A percentile compares a stretch with the other conserved stretches of the same genome.
phyloP scores from a whole-genome alignment of 1,284 basidiomycete species.

The Trametes sp. region DNA sequence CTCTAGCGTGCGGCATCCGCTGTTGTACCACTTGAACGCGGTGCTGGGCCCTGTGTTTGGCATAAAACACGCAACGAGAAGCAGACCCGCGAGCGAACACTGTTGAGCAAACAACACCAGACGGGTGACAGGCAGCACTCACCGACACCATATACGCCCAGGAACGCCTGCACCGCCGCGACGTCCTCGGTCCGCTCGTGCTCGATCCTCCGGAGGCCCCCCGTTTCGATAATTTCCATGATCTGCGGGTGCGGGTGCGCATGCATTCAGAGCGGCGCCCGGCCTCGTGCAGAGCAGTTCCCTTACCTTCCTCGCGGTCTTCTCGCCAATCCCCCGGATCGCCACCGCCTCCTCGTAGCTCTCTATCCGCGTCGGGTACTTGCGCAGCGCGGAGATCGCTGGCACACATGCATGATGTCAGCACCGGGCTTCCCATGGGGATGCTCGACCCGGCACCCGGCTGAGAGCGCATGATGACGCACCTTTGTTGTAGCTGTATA shows the following conservation, averaged over 20 bases:
- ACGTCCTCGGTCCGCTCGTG: constrained; percentile 71
- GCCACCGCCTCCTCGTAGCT: constrained; percentile 67
- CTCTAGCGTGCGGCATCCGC: constrained; percentile 81
- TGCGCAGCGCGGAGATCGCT: constrained; percentile 43
- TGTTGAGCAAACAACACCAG: background rate
- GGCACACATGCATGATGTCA: too few species aligned
- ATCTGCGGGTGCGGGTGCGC: constrained; percentile 70
- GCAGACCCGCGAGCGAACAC: background rate
- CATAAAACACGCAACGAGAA: background rate
- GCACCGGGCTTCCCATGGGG: too few species aligned
- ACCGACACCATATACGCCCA: constrained; percentile 89
- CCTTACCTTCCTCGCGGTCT: constrained; percentile 76
- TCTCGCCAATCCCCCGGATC: constrained; percentile 74
- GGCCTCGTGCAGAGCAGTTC: background rate
- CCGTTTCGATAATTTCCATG: constrained; percentile 79
- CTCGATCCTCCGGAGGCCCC: constrained; percentile 64
- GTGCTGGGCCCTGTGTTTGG: constrained; percentile 57
- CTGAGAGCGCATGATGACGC: constrained; percentile 8
- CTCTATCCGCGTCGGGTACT: constrained; percentile 66
- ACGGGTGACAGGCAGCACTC: constrained; percentile 34
- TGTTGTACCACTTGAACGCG: constrained; percentile 76
- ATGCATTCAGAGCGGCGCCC: background rate
- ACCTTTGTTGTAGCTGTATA: constrained; percentile 70
- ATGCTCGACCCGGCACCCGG: too few species aligned
- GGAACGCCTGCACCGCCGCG: constrained; percentile 61